phyloP scores from a whole-genome alignment of 192 early-diverging fungal genomes.

The Podochytrium sp. region DNA sequence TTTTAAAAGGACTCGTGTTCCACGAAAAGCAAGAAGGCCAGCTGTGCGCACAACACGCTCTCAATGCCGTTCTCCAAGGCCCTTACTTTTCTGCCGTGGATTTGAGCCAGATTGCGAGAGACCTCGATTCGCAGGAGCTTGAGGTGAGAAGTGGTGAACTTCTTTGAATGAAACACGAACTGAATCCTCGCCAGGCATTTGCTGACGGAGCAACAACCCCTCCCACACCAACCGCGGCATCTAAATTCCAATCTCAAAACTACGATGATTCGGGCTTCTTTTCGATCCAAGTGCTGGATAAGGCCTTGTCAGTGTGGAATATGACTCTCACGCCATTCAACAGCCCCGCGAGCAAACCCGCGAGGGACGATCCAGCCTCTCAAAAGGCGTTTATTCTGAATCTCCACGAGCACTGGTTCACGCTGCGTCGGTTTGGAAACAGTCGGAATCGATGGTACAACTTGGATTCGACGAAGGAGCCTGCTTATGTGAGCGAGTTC shows the following conservation, averaged over 20 bases:
- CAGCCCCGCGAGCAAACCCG: conserved; percentile 45
- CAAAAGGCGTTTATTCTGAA: conserved; percentile 76
- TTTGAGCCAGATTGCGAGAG: conserved; percentile 67
- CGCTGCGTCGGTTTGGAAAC: conserved; percentile 69
- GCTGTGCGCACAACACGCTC: conserved; percentile 80
- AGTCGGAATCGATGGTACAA: conserved; percentile 76
- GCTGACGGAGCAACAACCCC: conserved; percentile 50
- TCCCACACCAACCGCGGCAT: background rate
- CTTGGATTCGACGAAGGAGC: conserved; percentile 62
- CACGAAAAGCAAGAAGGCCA: conserved; percentile 72
- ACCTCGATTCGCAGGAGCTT: conserved; percentile 68
- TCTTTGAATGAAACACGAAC: no score
- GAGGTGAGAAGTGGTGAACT: no score
- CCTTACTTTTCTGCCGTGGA: conserved; percentile 78
- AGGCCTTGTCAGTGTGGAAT: conserved; percentile 61
- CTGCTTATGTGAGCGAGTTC: conserved; percentile 68
- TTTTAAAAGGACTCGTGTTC: conserved; percentile 22
- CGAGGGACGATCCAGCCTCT: conserved; percentile 61
- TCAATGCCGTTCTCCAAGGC: conserved; percentile 76
- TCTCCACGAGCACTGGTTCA: conserved; percentile 64
- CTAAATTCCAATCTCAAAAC: conserved; percentile 35
- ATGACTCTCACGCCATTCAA: conserved; percentile 62
- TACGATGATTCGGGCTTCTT: conserved; percentile 71
- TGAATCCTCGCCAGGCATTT: conserved; percentile 43
- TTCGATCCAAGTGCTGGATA: conserved; percentile 68